Evolutionary conservation across 768 basidiomycete genomes (phyloP), one percentile per base, ranked within the genome.

Genomic region (Hericium coralloides): DNA sequence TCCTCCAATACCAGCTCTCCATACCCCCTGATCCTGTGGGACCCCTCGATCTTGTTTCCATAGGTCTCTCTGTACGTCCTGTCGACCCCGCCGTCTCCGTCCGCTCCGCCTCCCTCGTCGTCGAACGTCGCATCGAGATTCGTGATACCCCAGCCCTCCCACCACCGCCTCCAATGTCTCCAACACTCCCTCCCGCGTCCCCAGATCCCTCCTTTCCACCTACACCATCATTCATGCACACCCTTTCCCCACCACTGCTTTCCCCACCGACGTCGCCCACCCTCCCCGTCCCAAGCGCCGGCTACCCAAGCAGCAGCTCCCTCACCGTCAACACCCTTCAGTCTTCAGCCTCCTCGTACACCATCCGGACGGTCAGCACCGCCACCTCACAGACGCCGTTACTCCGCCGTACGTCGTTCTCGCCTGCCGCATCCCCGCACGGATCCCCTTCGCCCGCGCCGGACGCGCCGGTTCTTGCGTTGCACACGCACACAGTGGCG

Each of bases 41-140:
- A 20, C 89, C 89, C 23, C 74, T 80, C 48, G 89, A 91, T 68
- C 76, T 87, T 38, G 75, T 91, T 26, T 79, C 87, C 55, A 77
- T 88, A 56, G 77, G 81, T 14, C 72, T 92, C 57, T 74, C 76
- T 53, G 73, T 89, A 49, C 76, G 78, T n/a, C 82, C 86, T 7
- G 59, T 78, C 45, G 84, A 88, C 60, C 69, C 76, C n/a, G 68
- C 69, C 23, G 75, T 84, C 38, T 72, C 76, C 39, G 75, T 90
- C 57, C 84, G 83, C 48, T 80, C 78, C 60, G 83, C 85, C 2
- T 81, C 76, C 58, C 74, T 87, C 50, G 74, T 81, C 52, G 73
- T 92, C 55, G 87, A 90, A 66, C 82, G 89, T 52, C 82, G 88
- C 52, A 85, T 90, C 57, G 76, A 78, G 50, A 74, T 89, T 54